Conservation (phyloP, 306 rosid species). For the Betula pendula region DNA sequence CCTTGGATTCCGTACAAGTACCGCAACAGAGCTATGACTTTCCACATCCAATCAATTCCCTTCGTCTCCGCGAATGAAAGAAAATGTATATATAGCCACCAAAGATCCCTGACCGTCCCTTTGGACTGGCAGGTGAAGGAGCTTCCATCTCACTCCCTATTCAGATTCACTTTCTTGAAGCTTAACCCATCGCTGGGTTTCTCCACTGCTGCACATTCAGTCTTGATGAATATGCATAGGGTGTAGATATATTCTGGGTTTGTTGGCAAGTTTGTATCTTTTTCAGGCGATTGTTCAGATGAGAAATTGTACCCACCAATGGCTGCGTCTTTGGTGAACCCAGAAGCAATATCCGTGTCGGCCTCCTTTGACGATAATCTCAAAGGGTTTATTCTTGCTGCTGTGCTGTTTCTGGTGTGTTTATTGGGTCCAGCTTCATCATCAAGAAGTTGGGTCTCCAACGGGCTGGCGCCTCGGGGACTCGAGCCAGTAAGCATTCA, state of each 20-base stretch:
- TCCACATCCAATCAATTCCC: background rate
- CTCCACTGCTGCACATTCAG: background rate
- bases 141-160: background rate
- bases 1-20: background rate
- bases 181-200: background rate
- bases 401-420: constrained; percentile 64
- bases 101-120: background rate
- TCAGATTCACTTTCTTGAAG: background rate
- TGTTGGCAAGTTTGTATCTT: background rate
- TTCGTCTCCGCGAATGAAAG: background rate
- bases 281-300: background rate
- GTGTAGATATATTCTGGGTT: background rate
- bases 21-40: background rate
- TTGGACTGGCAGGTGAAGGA: background rate
- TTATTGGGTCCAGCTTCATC: constrained; percentile 86
- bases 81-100: background rate
- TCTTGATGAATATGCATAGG: too few relatives aligned
- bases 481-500: constrained; percentile 53
- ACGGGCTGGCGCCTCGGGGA: constrained; percentile 59
- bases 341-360: constrained; percentile 1
- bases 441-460: constrained; percentile 86
- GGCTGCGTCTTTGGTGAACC: constrained; percentile 6
- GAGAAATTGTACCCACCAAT: constrained; percentile 5
- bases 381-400: constrained; percentile 70
- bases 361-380: constrained; percentile 37